phyloP scores from a whole-genome alignment of 78 protist genomes.

The Isochrysis galbana region DNA sequence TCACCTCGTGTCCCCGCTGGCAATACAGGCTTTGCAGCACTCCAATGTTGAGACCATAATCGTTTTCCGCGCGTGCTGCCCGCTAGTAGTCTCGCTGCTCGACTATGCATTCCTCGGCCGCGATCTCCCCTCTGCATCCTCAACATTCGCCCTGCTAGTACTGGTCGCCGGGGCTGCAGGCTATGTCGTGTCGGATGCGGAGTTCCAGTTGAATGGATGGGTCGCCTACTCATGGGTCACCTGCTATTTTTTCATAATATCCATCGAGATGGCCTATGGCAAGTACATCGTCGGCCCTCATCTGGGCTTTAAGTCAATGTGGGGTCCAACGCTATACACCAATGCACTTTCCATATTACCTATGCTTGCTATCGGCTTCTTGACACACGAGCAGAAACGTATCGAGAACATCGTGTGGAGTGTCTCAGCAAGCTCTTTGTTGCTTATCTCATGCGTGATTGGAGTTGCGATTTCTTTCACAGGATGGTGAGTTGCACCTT shows the following conservation, averaged over 20 bases:
- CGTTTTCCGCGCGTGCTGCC: neutral
- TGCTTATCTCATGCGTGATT: neutral
- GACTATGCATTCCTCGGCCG: neutral
- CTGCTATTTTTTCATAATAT: neutral
- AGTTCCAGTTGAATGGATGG: neutral
- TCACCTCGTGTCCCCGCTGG: too few species aligned
- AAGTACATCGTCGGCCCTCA: conserved; percentile 25
- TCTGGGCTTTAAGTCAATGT: neutral
- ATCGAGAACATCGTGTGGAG: neutral
- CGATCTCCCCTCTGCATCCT: neutral
- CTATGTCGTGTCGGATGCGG: neutral
- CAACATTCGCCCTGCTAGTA: neutral
- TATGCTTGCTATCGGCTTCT: neutral
- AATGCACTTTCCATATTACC: neutral
- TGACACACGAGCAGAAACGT: neutral
- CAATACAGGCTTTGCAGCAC: neutral
- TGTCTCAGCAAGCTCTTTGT: neutral
- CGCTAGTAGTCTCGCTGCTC: neutral
- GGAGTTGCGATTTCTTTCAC: neutral
- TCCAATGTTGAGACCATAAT: neutral
- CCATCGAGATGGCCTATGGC: conserved; percentile 14
- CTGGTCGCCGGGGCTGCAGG: neutral
- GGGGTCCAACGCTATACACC: conserved; percentile 1
- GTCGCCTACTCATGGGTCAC: neutral
- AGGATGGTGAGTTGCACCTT: conserved; percentile 6